Evolutionary conservation across 768 basidiomycete species (phyloP), one percentile per base, ranked within the genome.

Genomic region (Mrakia hoshinonis): DNA sequence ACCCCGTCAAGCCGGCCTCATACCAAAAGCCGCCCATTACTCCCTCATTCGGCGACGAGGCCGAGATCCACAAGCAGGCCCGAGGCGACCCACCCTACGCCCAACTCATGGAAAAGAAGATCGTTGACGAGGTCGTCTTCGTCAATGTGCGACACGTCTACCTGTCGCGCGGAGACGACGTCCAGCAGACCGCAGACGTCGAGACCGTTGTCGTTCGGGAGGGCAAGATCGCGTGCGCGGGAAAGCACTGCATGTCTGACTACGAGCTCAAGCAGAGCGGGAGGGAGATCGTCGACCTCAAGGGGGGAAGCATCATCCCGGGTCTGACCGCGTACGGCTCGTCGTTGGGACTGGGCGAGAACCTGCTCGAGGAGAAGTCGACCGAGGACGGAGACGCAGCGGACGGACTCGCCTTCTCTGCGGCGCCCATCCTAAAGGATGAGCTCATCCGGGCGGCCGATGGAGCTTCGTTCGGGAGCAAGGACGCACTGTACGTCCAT

Each of bases 401-500:
- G 12, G 67, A 68, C 3, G 46, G 46, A 2, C 55, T 55, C 0
- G 46, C 52, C 2, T 43, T 38, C 20, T 34, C 18, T 4, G 48
- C 36, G 1, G 36, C 51, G 0, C 29, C 52, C 4, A n/a, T 67
- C 26, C 24, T 68, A 3, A 24, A 51, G 20, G 63, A 67, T 24
- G 65, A 72, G 31, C 69, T 89, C 3, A 81, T 86, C 29, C 82
- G 82, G 43, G 91, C 89, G 11, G 84, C 84, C 4, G 91, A 93
- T 76, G 91, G 91, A 0, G 82, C 90, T 39, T 83, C 84, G 71
- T 91, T 88, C 75, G 82, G 82, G 2, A 84, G 86, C 22, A 85
- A 88, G 47, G 84, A 89, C 79, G 86, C 87, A 26, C 81, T 89
- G 89, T 89, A 77, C 74, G 81, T 75, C 12, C 7, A 0, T 29